Conservation (phyloP, 1,284 basidiomycete genomes). For the Microbotryum scabiosae region DNA sequence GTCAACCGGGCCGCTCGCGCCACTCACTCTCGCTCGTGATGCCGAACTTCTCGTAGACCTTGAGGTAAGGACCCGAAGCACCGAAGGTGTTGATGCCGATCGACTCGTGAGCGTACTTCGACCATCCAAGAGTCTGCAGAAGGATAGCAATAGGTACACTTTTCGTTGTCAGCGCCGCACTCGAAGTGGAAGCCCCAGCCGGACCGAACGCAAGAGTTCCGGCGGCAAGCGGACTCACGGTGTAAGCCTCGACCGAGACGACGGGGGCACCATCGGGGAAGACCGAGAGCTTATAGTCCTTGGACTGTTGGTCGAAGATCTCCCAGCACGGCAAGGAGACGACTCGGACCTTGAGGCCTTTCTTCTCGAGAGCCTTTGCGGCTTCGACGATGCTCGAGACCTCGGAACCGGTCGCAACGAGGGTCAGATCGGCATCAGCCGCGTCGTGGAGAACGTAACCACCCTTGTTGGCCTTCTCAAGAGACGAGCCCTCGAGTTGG, state of each 20-base stretch:
- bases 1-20: no score
- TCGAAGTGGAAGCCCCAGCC: neutral
- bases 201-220: slow-evolving; percentile 31
- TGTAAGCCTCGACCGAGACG: slow-evolving; percentile 75
- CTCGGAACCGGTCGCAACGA: slow-evolving; percentile 83
- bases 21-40: slow-evolving; percentile 61
- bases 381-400: slow-evolving; percentile 79
- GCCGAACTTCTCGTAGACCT: slow-evolving; percentile 57
- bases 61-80: slow-evolving; percentile 69
- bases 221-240: slow-evolving; percentile 36
- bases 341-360: slow-evolving; percentile 62
- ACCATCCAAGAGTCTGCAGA: slow-evolving; percentile 64
- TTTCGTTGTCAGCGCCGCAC: neutral
- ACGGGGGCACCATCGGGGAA: slow-evolving; percentile 81
- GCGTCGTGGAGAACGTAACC: slow-evolving; percentile 84
- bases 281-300: slow-evolving; percentile 72
- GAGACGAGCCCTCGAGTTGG: slow-evolving; percentile 77
- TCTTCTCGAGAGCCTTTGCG: slow-evolving; percentile 59
- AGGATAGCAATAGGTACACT: neutral
- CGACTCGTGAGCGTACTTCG: slow-evolving; percentile 80
- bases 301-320: slow-evolving; percentile 75
- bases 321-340: slow-evolving; percentile 85
- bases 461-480: slow-evolving; percentile 74
- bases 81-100: slow-evolving; percentile 72
- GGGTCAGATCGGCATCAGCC: slow-evolving; percentile 63